Conservation (phyloP, 2,329 filamentous ascomycete genomes). For the Penicillium sp. region DNA sequence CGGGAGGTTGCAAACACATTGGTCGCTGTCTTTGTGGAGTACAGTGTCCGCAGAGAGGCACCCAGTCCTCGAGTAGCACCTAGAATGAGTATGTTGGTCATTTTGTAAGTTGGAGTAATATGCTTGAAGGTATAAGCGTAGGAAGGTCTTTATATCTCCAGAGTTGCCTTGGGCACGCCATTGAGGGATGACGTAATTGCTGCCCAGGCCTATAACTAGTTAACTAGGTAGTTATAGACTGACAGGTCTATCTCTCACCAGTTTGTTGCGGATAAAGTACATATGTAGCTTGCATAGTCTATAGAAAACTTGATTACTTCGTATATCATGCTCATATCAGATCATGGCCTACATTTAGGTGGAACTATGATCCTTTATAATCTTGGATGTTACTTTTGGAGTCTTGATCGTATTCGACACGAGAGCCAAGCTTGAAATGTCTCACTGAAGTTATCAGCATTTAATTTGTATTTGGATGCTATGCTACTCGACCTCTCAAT, state of each 20-base stretch:
- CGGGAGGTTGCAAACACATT: constrained; percentile 63
- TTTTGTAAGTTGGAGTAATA: constrained; percentile 9
- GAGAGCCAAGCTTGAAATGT: background rate
- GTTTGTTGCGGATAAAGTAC: background rate
- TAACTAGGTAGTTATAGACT: too few species aligned
- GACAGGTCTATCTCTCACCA: background rate
- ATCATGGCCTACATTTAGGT: background rate
- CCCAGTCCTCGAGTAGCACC: constrained; percentile 70
- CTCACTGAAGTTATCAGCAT: background rate
- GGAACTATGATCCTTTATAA: too few species aligned
- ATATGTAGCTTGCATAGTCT: background rate
- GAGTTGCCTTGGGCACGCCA: constrained; percentile 2
- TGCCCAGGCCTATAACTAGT: background rate
- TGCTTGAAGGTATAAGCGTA: background rate
- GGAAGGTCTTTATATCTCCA: background rate
- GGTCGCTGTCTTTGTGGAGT: constrained; percentile 50
- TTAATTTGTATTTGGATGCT: background rate
- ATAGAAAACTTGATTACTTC: too few species aligned
- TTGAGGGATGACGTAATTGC: background rate
- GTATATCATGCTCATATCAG: background rate
- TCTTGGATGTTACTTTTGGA: background rate
- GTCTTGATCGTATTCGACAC: background rate
- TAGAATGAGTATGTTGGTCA: constrained; percentile 57
- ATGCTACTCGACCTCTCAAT: background rate
- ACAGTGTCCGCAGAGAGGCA: constrained; percentile 59